Evolutionary conservation across 192 early-diverging fungal species (phyloP), one percentile per base, ranked within the genome.

Genomic region (Mortierella antarctica): DNA sequence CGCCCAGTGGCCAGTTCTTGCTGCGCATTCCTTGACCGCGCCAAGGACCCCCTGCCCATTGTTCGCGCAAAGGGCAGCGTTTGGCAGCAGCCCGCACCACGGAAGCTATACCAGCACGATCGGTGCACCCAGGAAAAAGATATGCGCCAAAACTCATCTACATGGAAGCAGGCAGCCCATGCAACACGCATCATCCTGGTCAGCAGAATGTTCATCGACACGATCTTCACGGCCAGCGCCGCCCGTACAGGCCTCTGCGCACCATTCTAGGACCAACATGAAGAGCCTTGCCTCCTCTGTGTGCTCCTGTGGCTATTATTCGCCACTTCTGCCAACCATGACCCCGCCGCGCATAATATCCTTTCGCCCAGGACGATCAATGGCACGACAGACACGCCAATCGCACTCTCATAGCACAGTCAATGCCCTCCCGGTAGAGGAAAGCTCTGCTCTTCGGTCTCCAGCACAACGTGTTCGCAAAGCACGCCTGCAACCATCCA

Each of bases 1-100:
- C 50, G 50, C 40, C 51, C 58, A 62, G 6, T 74, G 73, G 73
- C 65, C 73, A 54, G 59, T 56, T 47, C 49, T 74, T n/a, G 65
- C 65, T 46, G 44, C 51, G 18, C 51, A 41, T 18, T 45, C 50
- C 17, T 46, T 62, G 17, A 18, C 68, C 13, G 44, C 4, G 8
- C 4, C 44, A 11, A 59, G 23, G 46, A 7, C 57, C 40, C 5
- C 57, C 5, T 59, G 56, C 31, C 53, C 49, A 39, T 23, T 52
- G 12, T 31, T 42, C 6, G 12, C 55, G 12, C 31, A 9, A 6
- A 2, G 21, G 41, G 23, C 45, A 18, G 40, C 31, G 4, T 54
- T 65, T 10, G 42, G 48, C 23, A 63, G 49, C 18, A 44, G 13
- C 2, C 48, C 67, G 57, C 67, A 57, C 47, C 65, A 67, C 20